Base-by-base conservation (phyloP, 2,329 filamentous ascomycete genomes). In the Scedosporium minutisporum region DNA sequence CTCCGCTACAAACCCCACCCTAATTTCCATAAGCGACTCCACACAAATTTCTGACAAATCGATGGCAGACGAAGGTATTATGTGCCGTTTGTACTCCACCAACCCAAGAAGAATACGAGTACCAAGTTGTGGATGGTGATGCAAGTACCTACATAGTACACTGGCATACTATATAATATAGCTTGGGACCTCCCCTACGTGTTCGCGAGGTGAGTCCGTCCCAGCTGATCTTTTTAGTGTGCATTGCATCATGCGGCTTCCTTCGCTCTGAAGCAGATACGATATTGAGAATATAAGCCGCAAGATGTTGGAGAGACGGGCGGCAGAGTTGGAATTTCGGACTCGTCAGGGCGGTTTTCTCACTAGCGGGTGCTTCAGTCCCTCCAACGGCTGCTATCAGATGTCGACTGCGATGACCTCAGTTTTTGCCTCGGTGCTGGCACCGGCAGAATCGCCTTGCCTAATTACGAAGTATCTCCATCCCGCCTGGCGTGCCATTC, bases 1-100 rank as follows among this genome's bases (percentile, higher is more conserved):
- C 58, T 29, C 21, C 58, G 25, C 58, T 44, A n/a, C 21, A 9
- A 46, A n/a, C 58, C 41, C 58, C 58, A 51, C 58, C 41, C 12
- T 60, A 60, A 60, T 60, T 60, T 60, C 58, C 58, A 46, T 18
- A 38, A 38, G 33, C 33, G 58, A 60, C 23, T 42, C 38, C 18
- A 4, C 58, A 60, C 27, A 44, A 48, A 60, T 60, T 42, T 59
- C 29, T 59, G 57, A 23, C 16, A 46, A 60, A 41, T 14, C 41
- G 29, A 38, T 10, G 10, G 41, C 38, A 41, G 18, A 59, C 21
- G 16, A 16, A 23, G 7, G 29, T 59, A 23, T 33, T 25, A 6
- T 33, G n/a, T 48, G n/a, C 51, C 51, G 12, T 27, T 23, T 14
- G 18, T 18, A 3, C 51, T 38, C 33, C 33, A 38, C 33, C 33